Evolutionary conservation across 2,329 filamentous ascomycete genomes (phyloP).

Genomic region (Epichloe sibirici): DNA sequence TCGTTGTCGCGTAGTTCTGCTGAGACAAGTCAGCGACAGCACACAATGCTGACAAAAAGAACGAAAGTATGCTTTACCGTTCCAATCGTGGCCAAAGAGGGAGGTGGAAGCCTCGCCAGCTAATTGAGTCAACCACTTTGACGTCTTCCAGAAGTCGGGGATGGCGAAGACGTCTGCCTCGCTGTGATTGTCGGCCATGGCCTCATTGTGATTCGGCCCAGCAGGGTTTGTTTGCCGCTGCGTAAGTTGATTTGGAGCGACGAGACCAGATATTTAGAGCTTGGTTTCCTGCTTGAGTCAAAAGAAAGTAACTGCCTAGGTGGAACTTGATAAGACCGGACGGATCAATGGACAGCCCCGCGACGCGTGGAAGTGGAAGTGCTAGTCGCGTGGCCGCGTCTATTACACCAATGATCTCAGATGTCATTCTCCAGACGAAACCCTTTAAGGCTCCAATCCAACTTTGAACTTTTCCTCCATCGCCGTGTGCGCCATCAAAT

Average conservation of each 20-base stretch:
- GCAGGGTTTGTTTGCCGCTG: not conserved
- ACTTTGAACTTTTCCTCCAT: not conserved
- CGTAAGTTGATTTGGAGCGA: too few relatives aligned
- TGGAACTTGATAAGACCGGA: too few relatives aligned
- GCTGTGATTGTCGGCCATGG: conserved; percentile 27
- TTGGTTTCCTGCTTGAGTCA: too few relatives aligned
- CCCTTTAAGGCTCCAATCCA: not conserved
- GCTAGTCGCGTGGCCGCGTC: too few relatives aligned
- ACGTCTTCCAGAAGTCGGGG: conserved; percentile 46
- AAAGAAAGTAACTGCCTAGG: too few relatives aligned
- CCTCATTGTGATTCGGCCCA: conserved; percentile 8
- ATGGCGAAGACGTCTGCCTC: conserved; percentile 49
- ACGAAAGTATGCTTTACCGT: conserved; percentile 14
- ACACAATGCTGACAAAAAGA: not conserved
- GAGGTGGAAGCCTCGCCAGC: conserved; percentile 10
- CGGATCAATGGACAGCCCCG: too few relatives aligned
- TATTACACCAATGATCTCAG: not conserved
- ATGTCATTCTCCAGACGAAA: not conserved
- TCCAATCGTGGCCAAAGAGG: conserved; percentile 33
- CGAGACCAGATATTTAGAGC: too few relatives aligned
- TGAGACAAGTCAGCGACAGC: not conserved
- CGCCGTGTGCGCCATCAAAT: too few relatives aligned
- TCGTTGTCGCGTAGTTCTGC: not conserved
- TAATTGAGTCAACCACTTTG: conserved; percentile 32
- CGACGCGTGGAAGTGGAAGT: too few relatives aligned